Conservation (phyloP, 2,329 filamentous ascomycete genomes). For the Sporothrix euskadiensis region DNA sequence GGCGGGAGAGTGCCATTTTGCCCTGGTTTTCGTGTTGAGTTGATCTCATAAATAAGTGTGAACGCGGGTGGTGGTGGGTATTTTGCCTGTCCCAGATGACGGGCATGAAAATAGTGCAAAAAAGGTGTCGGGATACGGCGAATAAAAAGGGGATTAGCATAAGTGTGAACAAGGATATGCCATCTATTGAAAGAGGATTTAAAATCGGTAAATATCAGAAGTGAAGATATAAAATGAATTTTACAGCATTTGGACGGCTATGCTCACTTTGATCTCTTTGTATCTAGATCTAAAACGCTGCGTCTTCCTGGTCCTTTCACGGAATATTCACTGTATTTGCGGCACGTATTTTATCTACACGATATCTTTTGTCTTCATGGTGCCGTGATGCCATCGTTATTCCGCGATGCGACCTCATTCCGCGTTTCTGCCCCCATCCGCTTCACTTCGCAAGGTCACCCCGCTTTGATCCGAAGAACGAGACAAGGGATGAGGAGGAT, state of each 20-base stretch:
- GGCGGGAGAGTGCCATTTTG: slow-evolving; percentile 12
- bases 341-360: neutral
- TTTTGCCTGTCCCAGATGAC: neutral
- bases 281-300: neutral
- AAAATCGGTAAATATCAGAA: neutral
- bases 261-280: neutral
- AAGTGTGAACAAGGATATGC: slow-evolving; percentile 1
- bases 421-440: neutral
- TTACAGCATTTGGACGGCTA: neutral
- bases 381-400: neutral
- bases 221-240: neutral
- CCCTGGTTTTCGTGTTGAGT: neutral
- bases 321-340: neutral
- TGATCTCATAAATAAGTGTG: neutral
- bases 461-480: slow-evolving; percentile 5
- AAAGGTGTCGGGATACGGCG: neutral
- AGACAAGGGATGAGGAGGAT: neutral
- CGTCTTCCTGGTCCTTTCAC: neutral
- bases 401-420: neutral
- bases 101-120: neutral
- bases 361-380: neutral
- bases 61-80: neutral
- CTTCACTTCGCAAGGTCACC: neutral
- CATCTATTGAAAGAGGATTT: neutral
- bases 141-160: neutral